These are phyloP conservation scores for Pythium scleroteichum DNA, from an alignment of 352 stramenopile species.

Conservation along the genomic window DNA sequence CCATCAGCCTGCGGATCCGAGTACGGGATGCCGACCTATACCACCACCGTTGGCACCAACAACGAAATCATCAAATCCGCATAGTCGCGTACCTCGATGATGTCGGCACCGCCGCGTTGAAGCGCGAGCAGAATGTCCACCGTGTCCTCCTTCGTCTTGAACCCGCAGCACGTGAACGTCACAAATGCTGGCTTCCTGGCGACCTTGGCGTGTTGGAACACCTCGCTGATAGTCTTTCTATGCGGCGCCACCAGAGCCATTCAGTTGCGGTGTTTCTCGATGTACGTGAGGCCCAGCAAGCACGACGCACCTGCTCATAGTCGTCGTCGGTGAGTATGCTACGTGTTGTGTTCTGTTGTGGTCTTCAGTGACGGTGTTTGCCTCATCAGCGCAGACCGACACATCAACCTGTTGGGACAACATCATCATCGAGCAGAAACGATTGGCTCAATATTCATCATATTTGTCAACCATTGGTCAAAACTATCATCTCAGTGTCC, in stretches of 20 bases:
- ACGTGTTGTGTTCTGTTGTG: conserved; percentile 6
- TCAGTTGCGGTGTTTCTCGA: neutral
- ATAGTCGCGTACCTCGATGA: conserved; percentile 87
- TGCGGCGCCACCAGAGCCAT: neutral
- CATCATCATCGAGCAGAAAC: conserved; percentile 25
- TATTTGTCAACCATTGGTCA: conserved; percentile 16
- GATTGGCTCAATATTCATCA: conserved; percentile 25
- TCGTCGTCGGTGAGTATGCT: conserved; percentile 8
- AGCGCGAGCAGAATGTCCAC: conserved; percentile 95
- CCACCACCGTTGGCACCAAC: neutral
- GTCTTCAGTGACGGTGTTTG: conserved; percentile 20
- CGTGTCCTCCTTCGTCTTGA: conserved; percentile 93
- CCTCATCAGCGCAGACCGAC: conserved; percentile 18
- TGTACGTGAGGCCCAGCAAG: too few species aligned
- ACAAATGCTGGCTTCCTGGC: conserved; percentile 92
- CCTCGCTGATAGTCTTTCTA: conserved; percentile 63
- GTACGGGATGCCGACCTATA: conserved; percentile 95
- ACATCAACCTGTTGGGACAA: conserved; percentile 25
- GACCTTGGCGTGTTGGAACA: conserved; percentile 71
- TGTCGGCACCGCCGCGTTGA: conserved; percentile 94
- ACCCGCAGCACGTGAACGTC: conserved; percentile 96
- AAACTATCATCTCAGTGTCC: conserved; percentile 8
- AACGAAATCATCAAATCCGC: neutral
- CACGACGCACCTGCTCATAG: conserved; percentile 33
- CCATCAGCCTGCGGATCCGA: conserved; percentile 98